A percentile compares a stretch with the other conserved stretches of the same genome.
Evolutionary conservation across 1,284 basidiomycete species (phyloP).

Genomic region (Ceratobasidium theobromae): DNA sequence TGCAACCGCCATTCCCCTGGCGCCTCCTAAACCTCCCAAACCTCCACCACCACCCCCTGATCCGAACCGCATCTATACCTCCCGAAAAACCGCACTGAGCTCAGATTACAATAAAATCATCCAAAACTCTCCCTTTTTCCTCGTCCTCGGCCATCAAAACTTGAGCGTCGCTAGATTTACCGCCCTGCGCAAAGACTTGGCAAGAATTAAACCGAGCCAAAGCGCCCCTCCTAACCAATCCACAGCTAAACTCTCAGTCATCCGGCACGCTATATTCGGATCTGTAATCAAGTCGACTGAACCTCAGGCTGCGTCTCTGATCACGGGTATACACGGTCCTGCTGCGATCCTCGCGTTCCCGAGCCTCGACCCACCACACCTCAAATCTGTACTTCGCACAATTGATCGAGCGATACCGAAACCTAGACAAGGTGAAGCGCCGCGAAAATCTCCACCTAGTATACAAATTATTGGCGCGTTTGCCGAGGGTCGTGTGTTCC

Average conservation of each 20-base stretch:
- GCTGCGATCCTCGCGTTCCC: constrained; percentile 69
- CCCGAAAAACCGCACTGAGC: constrained; percentile 74
- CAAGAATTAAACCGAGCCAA: constrained; percentile 52
- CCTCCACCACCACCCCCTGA: constrained; percentile 23
- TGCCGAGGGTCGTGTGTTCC: constrained; percentile 69
- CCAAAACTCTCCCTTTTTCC: constrained; percentile 53
- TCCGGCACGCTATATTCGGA: constrained; percentile 71
- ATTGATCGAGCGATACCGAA: constrained; percentile 65
- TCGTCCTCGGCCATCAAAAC: constrained; percentile 70
- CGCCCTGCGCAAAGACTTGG: constrained; percentile 65
- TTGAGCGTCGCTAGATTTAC: constrained; percentile 64
- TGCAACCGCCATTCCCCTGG: not conserved
- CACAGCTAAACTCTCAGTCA: constrained; percentile 53
- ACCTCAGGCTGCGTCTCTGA: constrained; percentile 37
- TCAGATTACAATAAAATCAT: constrained; percentile 70
- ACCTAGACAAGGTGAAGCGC: constrained; percentile 39
- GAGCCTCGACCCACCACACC: constrained; percentile 66
- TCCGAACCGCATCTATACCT: constrained; percentile 57
- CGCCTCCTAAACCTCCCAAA: constrained; percentile 25
- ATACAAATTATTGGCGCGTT: constrained; percentile 71
- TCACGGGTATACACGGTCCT: constrained; percentile 47
- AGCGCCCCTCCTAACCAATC: constrained; percentile 36
- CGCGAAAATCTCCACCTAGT: constrained; percentile 41
- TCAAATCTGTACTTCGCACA: constrained; percentile 64
- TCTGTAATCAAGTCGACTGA: constrained; percentile 53